These are phyloP conservation scores for Coemansia sp. DNA, from an alignment of 192 early-diverging fungal genomes.

Conservation along the genomic window DNA sequence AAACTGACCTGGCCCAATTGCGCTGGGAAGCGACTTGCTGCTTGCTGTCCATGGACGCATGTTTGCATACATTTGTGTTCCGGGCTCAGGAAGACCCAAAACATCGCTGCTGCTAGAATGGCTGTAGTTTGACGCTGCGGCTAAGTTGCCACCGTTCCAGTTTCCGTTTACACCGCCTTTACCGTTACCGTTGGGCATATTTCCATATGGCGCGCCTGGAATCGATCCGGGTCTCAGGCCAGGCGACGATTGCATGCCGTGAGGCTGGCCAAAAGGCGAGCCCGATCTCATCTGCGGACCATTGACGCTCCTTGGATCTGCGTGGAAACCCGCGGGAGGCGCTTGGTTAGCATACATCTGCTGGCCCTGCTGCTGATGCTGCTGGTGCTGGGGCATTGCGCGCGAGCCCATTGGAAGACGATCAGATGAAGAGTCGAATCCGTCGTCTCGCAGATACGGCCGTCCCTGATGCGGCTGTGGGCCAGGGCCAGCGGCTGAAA, in stretches of 20 bases:
- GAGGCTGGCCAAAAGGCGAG: constrained; percentile 11
- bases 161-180: too few relatives aligned
- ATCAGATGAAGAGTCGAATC: constrained; percentile 46
- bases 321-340: constrained; percentile 8
- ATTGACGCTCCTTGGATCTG: constrained; percentile 11
- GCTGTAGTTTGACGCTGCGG: constrained; percentile 19
- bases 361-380: constrained; percentile 12
- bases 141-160: background rate
- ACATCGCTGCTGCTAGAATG: constrained; percentile 37
- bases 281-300: constrained; percentile 1
- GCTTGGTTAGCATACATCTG: background rate
- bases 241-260: background rate
- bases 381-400: constrained; percentile 9
- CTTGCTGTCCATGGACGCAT: constrained; percentile 47
- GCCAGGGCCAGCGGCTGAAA: constrained; percentile 3
- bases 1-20: constrained; percentile 10
- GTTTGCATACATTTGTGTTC: constrained; percentile 11
- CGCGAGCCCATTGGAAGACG: constrained; percentile 14
- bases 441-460: constrained; percentile 27
- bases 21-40: constrained; percentile 43
- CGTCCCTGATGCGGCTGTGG: constrained; percentile 14
- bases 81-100: constrained; percentile 7
- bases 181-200: background rate
- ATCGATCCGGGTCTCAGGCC: background rate
- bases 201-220: background rate